Percentiles rank a stretch among this genome's conserved stretches.
These are phyloP conservation scores for Phytophthora aleatoria DNA, from an alignment of 352 stramenopile species.

Conservation along the genomic window DNA sequence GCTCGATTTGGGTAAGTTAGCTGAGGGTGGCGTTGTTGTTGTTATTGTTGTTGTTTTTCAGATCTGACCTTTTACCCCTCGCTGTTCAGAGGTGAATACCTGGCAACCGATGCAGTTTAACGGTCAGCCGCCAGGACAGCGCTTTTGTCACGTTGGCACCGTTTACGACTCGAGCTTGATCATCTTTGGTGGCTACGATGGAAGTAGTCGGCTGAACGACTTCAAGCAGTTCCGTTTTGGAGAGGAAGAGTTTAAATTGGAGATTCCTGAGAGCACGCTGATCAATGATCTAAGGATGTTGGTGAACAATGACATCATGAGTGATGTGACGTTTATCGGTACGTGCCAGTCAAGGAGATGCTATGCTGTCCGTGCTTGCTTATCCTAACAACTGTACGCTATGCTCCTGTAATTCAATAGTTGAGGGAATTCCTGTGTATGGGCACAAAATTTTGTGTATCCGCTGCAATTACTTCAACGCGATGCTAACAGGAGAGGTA, in stretches of 20 bases:
- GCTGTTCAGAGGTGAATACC: conserved; percentile 51
- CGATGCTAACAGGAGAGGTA: conserved; percentile 87
- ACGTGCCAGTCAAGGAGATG: conserved; percentile 5
- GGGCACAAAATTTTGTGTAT: conserved; percentile 93
- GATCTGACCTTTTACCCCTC: not conserved
- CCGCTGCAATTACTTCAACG: conserved; percentile 94
- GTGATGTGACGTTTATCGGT: conserved; percentile 89
- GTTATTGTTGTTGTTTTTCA: not conserved
- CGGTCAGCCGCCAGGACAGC: conserved; percentile 84
- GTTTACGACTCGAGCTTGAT: conserved; percentile 94
- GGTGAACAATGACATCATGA: conserved; percentile 88
- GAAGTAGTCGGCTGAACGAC: conserved; percentile 94
- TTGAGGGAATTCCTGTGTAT: conserved; percentile 88
- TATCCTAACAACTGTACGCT: conserved; percentile 4
- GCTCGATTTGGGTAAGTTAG: conserved; percentile 73
- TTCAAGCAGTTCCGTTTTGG: conserved; percentile 93
- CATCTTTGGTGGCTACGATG: conserved; percentile 97
- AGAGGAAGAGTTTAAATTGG: conserved; percentile 77
- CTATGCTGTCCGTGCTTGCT: not conserved
- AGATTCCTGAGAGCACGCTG: conserved; percentile 86
- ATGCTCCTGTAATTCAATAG: conserved; percentile 30
- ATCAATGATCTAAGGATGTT: conserved; percentile 74
- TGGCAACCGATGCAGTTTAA: conserved; percentile 85
- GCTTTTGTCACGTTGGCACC: conserved; percentile 97
- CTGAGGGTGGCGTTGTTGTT: not conserved